Evolutionary conservation across 345 rosid genomes (phyloP).

Genomic region (Rhizophora mangle): DNA sequence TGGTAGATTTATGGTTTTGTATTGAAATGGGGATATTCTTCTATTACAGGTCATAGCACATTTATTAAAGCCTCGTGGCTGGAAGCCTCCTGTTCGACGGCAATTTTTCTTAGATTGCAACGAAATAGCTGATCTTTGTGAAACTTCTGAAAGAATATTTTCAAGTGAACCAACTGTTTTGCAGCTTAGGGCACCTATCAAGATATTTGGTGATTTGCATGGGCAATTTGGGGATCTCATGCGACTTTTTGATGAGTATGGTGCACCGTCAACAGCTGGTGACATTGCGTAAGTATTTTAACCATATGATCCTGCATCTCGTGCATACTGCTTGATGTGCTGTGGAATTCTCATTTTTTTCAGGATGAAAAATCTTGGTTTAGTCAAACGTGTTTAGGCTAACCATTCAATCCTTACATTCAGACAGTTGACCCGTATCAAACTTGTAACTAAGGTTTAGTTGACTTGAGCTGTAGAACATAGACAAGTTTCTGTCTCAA

Average conservation of each 20-base stretch:
- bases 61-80: conserved; percentile 92
- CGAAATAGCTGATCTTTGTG: conserved; percentile 95
- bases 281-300: conserved; percentile 82
- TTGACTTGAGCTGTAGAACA: no score
- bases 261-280: conserved; percentile 98
- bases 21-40: neutral
- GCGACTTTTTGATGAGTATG: conserved; percentile 98
- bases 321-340: conserved; percentile 6
- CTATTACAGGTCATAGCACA: conserved; percentile 68
- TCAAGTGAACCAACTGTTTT: conserved; percentile 81
- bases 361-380: conserved; percentile 1
- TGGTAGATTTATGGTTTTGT: neutral
- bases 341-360: neutral
- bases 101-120: conserved; percentile 96
- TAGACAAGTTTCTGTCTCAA: no score
- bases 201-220: conserved; percentile 96
- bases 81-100: conserved; percentile 96
- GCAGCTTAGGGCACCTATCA: conserved; percentile 84
- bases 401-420: neutral
- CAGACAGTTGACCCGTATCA: no score
- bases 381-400: neutral
- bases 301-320: neutral
- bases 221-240: conserved; percentile 99
- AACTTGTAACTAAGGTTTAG: no score
- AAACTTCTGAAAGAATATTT: conserved; percentile 77